Conservation (phyloP, 176 grass and related monocot species). For the Triticum timopheevii region DNA sequence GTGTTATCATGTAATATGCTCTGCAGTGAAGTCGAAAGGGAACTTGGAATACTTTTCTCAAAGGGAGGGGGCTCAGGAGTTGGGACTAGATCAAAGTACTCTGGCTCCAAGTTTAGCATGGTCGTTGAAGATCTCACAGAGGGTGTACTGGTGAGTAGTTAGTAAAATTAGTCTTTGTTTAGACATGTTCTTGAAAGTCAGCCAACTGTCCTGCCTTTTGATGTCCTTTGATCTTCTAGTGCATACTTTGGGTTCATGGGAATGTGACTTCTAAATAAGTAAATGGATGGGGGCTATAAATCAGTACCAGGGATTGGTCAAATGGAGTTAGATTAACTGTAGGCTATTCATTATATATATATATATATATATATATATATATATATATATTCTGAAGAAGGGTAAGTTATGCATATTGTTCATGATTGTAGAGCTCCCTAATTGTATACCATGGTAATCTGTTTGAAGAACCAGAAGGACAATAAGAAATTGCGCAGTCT, state of each 20-base stretch:
- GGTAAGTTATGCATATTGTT: background rate
- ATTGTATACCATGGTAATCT: background rate
- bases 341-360: background rate
- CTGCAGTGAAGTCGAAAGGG: constrained; percentile 87
- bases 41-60: constrained; percentile 89
- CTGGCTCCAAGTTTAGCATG: constrained; percentile 85
- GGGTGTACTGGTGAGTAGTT: constrained; percentile 82
- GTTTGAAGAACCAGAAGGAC: background rate
- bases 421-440: background rate
- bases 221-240: background rate
- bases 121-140: constrained; percentile 96
- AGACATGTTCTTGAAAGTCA: background rate
- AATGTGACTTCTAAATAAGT: background rate
- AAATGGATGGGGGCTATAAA: background rate
- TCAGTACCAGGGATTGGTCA: background rate
- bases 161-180: background rate
- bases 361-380: too few relatives aligned
- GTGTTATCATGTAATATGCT: background rate
- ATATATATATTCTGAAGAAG: background rate
- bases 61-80: constrained; percentile 55
- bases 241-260: background rate
- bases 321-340: background rate
- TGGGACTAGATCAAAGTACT: constrained; percentile 67
- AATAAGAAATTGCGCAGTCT: background rate
- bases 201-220: background rate